Conservation (phyloP, 2,329 filamentous ascomycete species). For the Alternaria triticimaculans region DNA sequence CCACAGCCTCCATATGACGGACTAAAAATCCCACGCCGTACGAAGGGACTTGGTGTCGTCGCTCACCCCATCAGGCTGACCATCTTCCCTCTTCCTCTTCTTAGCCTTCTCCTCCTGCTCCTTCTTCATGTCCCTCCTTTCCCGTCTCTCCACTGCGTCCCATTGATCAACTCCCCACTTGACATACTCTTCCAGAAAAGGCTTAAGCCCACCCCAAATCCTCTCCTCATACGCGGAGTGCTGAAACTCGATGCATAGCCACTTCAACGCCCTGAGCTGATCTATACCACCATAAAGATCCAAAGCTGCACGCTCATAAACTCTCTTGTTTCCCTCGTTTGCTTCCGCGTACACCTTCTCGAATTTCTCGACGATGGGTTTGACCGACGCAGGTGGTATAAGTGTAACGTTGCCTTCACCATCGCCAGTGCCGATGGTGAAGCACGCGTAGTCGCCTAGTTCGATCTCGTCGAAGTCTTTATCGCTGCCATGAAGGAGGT, state of each 20-base stretch:
- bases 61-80: not conserved
- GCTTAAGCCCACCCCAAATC: conserved; percentile 5
- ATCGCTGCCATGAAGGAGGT: no score
- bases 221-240: conserved; percentile 2
- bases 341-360: conserved; percentile 6
- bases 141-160: not conserved
- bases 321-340: not conserved
- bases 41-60: not conserved
- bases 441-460: no score
- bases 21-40: not conserved
- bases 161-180: no score
- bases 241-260: conserved; percentile 8
- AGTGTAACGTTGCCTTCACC: not conserved
- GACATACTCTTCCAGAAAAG: not conserved
- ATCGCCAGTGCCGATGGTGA: conserved; percentile 4
- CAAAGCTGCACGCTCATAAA: conserved; percentile 5
- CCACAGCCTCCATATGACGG: not conserved
- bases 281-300: conserved; percentile 11
- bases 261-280: conserved; percentile 5
- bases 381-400: conserved; percentile 4
- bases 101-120: not conserved
- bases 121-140: not conserved
- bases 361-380: not conserved
- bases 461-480: no score
- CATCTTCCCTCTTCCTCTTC: not conserved